Percentiles rank a stretch among this genome's conserved stretches.
These are phyloP conservation scores for Saccharomyces hybrid DNA, from an alignment of 1,139 yeast species.

Conservation along the genomic window DNA sequence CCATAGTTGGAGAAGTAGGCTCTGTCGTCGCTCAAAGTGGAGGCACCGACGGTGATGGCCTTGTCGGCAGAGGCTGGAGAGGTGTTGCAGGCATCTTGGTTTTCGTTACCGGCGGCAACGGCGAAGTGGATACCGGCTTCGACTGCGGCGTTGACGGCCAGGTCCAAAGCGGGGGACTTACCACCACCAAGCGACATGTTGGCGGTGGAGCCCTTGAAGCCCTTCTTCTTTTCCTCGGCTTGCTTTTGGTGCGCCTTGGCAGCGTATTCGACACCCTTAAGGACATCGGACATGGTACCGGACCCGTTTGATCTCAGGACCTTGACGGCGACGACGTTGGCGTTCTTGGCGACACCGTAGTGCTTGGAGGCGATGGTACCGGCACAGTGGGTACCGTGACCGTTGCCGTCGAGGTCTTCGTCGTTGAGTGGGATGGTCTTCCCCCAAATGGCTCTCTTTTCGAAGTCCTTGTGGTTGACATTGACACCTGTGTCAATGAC, in stretches of 20 bases:
- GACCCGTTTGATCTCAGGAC: conserved; percentile 72
- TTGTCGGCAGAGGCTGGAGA: conserved; percentile 76
- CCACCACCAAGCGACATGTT: conserved; percentile 92
- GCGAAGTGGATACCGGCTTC: conserved; percentile 76
- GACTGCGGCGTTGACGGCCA: conserved; percentile 80
- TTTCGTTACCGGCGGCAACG: conserved; percentile 86
- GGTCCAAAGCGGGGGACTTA: conserved; percentile 69
- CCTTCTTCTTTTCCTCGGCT: conserved; percentile 47
- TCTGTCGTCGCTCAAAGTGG: conserved; percentile 64
- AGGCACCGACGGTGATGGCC: conserved; percentile 79
- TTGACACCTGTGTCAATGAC: conserved; percentile 92
- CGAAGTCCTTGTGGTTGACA: conserved; percentile 72
- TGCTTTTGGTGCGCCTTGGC: conserved; percentile 56
- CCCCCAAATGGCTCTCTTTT: conserved; percentile 93
- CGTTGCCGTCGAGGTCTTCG: conserved; percentile 81
- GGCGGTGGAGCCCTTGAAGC: conserved; percentile 79
- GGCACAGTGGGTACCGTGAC: conserved; percentile 85
- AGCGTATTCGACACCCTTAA: conserved; percentile 74
- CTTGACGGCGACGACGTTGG: conserved; percentile 67
- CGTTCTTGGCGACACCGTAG: conserved; percentile 76
- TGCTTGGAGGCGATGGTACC: conserved; percentile 71
- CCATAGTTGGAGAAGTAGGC: conserved; percentile 82
- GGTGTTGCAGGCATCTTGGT: conserved; percentile 75
- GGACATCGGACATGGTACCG: conserved; percentile 74
- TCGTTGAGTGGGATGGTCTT: conserved; percentile 81